Evolutionary conservation across 805 yeast genomes (phyloP), one percentile per base, ranked within the genome.

Genomic region (Sugiyamaella valdiviana): DNA sequence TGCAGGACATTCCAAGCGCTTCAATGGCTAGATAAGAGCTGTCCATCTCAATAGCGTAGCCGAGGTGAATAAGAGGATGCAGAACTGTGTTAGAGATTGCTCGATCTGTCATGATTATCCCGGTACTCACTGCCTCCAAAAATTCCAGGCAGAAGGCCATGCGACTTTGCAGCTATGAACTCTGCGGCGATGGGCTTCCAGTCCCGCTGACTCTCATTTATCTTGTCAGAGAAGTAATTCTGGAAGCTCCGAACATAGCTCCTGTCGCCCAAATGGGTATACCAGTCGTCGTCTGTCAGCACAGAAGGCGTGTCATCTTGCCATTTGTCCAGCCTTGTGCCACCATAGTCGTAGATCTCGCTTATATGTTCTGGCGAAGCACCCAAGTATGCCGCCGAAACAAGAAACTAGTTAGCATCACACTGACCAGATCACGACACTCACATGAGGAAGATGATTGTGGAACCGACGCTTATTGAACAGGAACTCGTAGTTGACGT

Each of bases 231-330:
- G 55, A 68, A 69, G 48, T 58, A 70, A 48, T 70, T 71, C 37
- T 55, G 63, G 49, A 58, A 70, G 3, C 71, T 66, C 21, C 63
- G 52, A 46, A 65, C 69, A 48, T 63, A 64, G 44, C 49, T 46
- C 46, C 47, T 48, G 14, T 65, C 48, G n/a, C 71, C 71, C 22
- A 55, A 52, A 35, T 55, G 61, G 17, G 60, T 58, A 14, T 50
- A 46, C 54, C 70, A 60, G 20, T 67, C 67, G 32, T 58, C 62
- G 39, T 56, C 61, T 0, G 69, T 65, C 19, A 69, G 67, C 32
- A 64, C 74, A 12, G 58, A 57, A 0, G 73, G 71, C 37, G 59
- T 57, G 43, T 68, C 72, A 35, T 67, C 71, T n/a, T 65, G 59
- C 72, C 73, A 68, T 6, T 36, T 51, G 9, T 48, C 58, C 7